Percentiles rank a stretch among this genome's conserved stretches.
These are phyloP conservation scores for Capronia americana DNA, from an alignment of 2,329 filamentous ascomycete species.

Conservation along the genomic window DNA sequence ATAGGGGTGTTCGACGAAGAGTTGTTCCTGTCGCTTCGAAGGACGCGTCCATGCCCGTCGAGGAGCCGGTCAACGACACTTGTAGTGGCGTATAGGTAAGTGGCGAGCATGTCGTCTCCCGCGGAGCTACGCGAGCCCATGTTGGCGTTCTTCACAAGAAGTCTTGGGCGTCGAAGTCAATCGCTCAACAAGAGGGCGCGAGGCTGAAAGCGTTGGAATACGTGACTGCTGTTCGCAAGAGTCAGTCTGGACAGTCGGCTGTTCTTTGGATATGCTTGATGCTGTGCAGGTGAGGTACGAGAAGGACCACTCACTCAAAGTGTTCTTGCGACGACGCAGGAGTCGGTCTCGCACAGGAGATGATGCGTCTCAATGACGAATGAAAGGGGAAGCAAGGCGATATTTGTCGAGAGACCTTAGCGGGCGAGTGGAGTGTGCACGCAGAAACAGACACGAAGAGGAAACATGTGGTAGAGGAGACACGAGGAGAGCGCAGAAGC, in stretches of 20 bases:
- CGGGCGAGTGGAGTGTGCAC: background rate
- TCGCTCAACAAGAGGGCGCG: background rate
- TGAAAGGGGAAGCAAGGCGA: background rate
- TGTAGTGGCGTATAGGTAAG: background rate
- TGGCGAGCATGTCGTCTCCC: background rate
- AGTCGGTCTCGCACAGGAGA: background rate
- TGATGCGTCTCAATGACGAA: background rate
- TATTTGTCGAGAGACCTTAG: background rate
- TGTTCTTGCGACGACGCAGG: background rate
- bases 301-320: background rate
- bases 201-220: background rate
- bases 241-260: background rate
- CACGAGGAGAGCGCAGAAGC: background rate
- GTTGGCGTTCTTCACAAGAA: background rate
- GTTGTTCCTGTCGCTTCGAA: background rate
- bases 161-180: background rate
- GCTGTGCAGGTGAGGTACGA: background rate
- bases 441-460: background rate
- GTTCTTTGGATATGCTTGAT: background rate
- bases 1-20: background rate
- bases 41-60: background rate
- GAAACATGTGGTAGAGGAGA: background rate
- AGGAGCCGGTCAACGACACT: background rate
- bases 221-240: background rate
- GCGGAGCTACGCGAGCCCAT: background rate